A percentile compares a stretch with the other conserved stretches of the same genome.
Conservation (phyloP, 371 early-diverging fungal species). For the Phascolomyces articulosus region DNA sequence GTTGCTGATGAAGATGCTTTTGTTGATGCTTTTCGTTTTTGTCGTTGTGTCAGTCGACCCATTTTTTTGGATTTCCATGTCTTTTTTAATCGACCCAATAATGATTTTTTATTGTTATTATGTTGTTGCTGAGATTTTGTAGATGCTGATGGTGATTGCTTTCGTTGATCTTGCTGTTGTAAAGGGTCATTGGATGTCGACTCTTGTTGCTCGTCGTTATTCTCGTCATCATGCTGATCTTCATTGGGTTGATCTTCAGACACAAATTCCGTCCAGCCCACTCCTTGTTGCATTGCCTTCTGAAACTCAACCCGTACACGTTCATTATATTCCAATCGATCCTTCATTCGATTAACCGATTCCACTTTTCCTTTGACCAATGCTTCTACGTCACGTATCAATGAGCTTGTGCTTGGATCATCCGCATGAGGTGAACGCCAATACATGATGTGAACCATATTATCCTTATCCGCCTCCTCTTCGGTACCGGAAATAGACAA, state of each 20-base stretch:
- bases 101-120: conserved; percentile 15
- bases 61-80: conserved; percentile 15
- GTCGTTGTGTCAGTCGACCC: conserved; percentile 5
- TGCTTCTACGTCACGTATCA: conserved; percentile 40
- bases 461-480: conserved; percentile 17
- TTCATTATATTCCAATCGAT: conserved; percentile 50
- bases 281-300: conserved; percentile 31
- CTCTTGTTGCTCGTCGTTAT: conserved; percentile 1
- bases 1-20: neutral
- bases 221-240: conserved; percentile 6
- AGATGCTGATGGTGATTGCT: neutral
- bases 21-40: conserved; percentile 9
- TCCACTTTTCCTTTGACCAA: conserved; percentile 39
- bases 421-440: conserved; percentile 56
- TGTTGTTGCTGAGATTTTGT: neutral
- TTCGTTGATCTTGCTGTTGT: neutral
- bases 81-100: conserved; percentile 27
- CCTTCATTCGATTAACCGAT: conserved; percentile 48
- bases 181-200: neutral
- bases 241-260: neutral
- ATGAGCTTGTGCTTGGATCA: conserved; percentile 25
- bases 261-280: conserved; percentile 49
- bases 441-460: conserved; percentile 56
- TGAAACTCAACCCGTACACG: conserved; percentile 41
- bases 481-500: conserved; percentile 43